A percentile compares a stretch with the other conserved stretches of the same genome.
These are phyloP conservation scores for Aureobasidium sp. DNA, from an alignment of 2,329 filamentous ascomycete genomes.

Conservation along the genomic window DNA sequence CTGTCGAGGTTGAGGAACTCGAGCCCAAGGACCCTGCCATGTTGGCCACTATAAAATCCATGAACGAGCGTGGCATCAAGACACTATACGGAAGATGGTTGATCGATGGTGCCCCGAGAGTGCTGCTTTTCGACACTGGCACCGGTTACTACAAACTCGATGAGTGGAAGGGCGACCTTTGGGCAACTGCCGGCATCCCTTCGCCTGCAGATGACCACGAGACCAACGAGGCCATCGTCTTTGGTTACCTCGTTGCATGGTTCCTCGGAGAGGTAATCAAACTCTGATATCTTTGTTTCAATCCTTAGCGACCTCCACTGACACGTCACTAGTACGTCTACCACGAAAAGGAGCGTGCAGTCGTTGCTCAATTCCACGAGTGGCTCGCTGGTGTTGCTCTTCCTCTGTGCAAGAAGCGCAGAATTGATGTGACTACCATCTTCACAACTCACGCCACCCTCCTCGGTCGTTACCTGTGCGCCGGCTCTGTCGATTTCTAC, in stretches of 20 bases:
- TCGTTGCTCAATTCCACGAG: slow-evolving; percentile 98
- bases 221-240: slow-evolving; percentile 95
- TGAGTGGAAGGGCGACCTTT: slow-evolving; percentile 96
- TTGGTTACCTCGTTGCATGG: slow-evolving; percentile 96
- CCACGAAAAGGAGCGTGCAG: slow-evolving; percentile 82
- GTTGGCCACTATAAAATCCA: slow-evolving; percentile 74
- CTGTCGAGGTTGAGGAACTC: slow-evolving; percentile 94
- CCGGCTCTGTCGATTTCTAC: slow-evolving; percentile 97
- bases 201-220: slow-evolving; percentile 85
- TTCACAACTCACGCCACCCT: slow-evolving; percentile 97
- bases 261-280: slow-evolving; percentile 82
- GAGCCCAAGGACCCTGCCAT: slow-evolving; percentile 75
- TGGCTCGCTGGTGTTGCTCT: slow-evolving; percentile 94
- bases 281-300: background rate
- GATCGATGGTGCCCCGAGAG: slow-evolving; percentile 89
- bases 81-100: slow-evolving; percentile 94
- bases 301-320: slow-evolving; percentile 5
- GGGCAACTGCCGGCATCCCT: slow-evolving; percentile 89
- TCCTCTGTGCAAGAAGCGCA: slow-evolving; percentile 83
- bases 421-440: slow-evolving; percentile 94
- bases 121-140: slow-evolving; percentile 89
- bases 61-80: slow-evolving; percentile 84
- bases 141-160: slow-evolving; percentile 85
- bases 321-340: slow-evolving; percentile 63
- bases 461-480: slow-evolving; percentile 90